Conservation (phyloP, 2,329 filamentous ascomycete genomes). For the Echinosphaeria canescens region DNA sequence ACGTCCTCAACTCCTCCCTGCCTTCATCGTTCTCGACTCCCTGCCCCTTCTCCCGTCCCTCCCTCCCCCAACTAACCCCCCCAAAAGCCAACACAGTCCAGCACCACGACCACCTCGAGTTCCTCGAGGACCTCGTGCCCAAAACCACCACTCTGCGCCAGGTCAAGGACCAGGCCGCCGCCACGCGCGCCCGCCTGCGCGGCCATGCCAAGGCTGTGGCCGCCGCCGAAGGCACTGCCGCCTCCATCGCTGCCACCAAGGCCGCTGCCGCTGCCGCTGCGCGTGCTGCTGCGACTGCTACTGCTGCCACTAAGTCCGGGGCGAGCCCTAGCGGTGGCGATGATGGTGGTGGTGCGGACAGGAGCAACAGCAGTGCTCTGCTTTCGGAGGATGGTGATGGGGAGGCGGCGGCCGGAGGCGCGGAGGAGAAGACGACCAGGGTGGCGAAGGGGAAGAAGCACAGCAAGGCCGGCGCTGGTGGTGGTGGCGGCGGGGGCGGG, state of each 20-base stretch:
- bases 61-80: no score
- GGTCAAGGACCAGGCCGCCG: slow-evolving; percentile 41
- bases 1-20: slow-evolving; percentile 1
- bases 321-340: no score
- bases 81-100: slow-evolving; percentile 76
- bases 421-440: slow-evolving; percentile 2
- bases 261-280: slow-evolving; percentile 2
- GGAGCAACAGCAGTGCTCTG: no score
- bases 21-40: no score
- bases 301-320: no score
- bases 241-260: slow-evolving; percentile 7
- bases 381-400: no score
- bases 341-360: no score
- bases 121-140: slow-evolving; percentile 78
- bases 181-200: slow-evolving; percentile 23
- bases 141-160: slow-evolving; percentile 66
- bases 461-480: no score
- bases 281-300: no score
- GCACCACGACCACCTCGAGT: slow-evolving; percentile 84
- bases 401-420: slow-evolving; percentile 6
- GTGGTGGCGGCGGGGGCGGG: no score
- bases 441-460: slow-evolving; percentile 15
- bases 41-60: slow-evolving; percentile 1
- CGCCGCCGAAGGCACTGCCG: slow-evolving; percentile 2
- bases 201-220: slow-evolving; percentile 14